These are phyloP conservation scores for Luzula sylvatica DNA, from an alignment of 176 grass and related monocot species.

Conservation along the genomic window DNA sequence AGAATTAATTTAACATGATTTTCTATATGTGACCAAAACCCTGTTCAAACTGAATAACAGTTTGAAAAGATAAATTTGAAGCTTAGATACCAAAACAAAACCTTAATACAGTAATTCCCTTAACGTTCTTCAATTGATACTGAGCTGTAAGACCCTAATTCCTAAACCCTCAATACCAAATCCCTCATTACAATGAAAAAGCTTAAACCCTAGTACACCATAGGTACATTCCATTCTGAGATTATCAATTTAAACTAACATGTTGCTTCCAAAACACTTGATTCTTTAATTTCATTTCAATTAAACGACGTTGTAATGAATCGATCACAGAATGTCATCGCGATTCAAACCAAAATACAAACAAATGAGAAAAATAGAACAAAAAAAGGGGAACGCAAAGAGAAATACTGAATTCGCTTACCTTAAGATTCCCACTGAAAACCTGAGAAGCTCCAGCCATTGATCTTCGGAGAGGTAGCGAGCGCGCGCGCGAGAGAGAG, in stretches of 20 bases:
- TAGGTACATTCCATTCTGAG: too few species aligned
- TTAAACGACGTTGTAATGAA: background rate
- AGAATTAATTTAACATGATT: background rate
- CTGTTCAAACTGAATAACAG: too few species aligned
- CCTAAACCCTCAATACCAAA: too few species aligned
- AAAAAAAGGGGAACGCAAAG: background rate
- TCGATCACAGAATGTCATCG: background rate
- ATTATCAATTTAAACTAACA: background rate
- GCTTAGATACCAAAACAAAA: background rate
- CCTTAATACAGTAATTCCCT: too few species aligned
- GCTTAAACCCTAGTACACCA: too few species aligned
- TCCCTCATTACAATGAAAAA: too few species aligned
- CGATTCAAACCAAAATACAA: background rate
- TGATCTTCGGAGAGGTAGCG: background rate
- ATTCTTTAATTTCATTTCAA: background rate
- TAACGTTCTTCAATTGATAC: too few species aligned
- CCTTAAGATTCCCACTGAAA: slow-evolving; percentile 60
- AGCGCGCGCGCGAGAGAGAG: background rate
- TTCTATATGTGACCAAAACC: too few species aligned
- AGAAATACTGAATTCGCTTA: background rate
- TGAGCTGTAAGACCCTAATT: too few species aligned
- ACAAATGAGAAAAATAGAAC: background rate
- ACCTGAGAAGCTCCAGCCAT: slow-evolving; percentile 37
- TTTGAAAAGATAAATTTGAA: background rate
- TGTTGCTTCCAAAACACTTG: background rate